Evolutionary conservation across 768 basidiomycete species (phyloP), one percentile per base, ranked within the genome.

Genomic region (Podaxis mareebaensis): DNA sequence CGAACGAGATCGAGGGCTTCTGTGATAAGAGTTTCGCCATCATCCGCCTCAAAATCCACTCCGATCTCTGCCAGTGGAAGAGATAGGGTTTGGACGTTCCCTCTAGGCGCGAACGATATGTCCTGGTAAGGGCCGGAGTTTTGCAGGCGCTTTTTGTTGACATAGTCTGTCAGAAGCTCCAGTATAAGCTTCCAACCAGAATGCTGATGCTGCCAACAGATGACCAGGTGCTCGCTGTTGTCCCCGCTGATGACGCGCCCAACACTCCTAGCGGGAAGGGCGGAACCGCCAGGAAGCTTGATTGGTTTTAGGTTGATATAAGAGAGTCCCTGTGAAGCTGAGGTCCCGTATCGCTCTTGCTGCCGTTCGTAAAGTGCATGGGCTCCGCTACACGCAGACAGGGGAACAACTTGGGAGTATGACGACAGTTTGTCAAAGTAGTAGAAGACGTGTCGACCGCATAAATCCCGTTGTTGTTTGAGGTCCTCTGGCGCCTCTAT

Each of bases 171-270:
- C 58, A 96, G 77, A 8, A 96, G 77, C 67, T 95, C 94, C n/a
- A 94, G 73, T 5, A 96, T 75, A 13, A 96, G 72, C 66, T 85
- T 90, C 95, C 95, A 97, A 2, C 92, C 93, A 6, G 90, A 92
- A 69, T 94, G 88, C 51, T 86, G 79, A 66, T 91, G 88, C 65
- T 89, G 82, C 95, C 95, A 97, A 20, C 83, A 81, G 0, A 96
- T 82, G 4, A 91, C 88, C 22, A 89, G 75, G 17, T 85, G 78
- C 24, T 92, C 90, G 1, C 84, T 86, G 3, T 83, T 83, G 58
- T 93, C 91, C 10, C 83, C 81, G 65, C 87, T 93, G 38, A 96
- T 78, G 22, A 95, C 79, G 7, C 85, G 83, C 2, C 93, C 95
- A 1, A 78, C 73, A 1, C 91, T 87, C 22, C 85, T 83, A 5